Evolutionary conservation across 1,284 basidiomycete genomes (phyloP), one percentile per base, ranked within the genome.

Genomic region (Flammula alnicola): DNA sequence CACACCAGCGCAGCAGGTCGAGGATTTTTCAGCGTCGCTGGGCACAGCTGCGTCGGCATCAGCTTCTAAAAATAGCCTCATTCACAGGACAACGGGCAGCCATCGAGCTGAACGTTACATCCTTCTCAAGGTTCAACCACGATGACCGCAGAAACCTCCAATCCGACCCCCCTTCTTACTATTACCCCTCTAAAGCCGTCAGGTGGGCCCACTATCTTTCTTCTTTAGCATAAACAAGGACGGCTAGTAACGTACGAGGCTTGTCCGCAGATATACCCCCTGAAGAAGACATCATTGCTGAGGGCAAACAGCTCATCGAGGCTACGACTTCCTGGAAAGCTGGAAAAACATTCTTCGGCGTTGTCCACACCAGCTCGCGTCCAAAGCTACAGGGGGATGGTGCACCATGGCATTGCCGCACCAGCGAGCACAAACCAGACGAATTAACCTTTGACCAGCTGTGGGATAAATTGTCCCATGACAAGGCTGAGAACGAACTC

Each of bases 401-500:
- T 27, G 80, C 83, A 35, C 66, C 74, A 2, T 91, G 87, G 87
- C 78, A 86, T 57, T 78, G 77, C 62, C 77, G 88, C 20, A 65
- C 82, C 47, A 88, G 86, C 63, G 78, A 79, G 57, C 88, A 90
- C 64, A 65, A 75, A n/a, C 57, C 75, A 9, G 72, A 80, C 17
- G 84, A 88, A 44, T 81, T 75, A 7, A 81, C 82, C 2, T 90
- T 91, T 63, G 84, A 87, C 51, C 79, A 83, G 56, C 71, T 91
- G 57, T 90, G 88, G 88, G 73, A 71, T 37, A 82, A 80, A 55
- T 66, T 90, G 7, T 84, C 83, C 1, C 68, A 70, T 41, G 73
- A 88, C 67, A 88, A 89, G 62, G 76, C 84, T 25, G 66, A 76
- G 41, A 81, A 88, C 48, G 88, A 91, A 69, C 79, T 76, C 63